Conservation (phyloP, 257 asterid genomes). For the Petrea volubilis region DNA sequence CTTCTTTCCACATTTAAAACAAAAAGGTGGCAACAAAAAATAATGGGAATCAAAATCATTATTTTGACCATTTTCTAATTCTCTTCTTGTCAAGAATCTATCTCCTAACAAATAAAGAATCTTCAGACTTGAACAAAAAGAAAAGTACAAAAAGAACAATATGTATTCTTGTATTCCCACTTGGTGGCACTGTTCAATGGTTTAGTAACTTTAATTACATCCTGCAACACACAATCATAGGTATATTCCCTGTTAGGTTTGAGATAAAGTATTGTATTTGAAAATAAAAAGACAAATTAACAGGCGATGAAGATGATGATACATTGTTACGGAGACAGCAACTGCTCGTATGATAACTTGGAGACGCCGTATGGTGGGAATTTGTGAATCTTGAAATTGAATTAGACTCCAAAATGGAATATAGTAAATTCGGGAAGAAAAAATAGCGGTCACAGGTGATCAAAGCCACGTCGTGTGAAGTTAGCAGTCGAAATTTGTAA, state of each 20-base stretch:
- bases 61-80: slow-evolving; percentile 43
- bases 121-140: slow-evolving; percentile 23
- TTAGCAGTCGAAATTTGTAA: slow-evolving; percentile 43
- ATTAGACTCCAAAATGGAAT: slow-evolving; percentile 27
- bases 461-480: slow-evolving; percentile 39
- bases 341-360: neutral
- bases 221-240: slow-evolving; percentile 37
- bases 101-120: slow-evolving; percentile 59
- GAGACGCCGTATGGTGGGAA: slow-evolving; percentile 26
- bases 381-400: slow-evolving; percentile 25
- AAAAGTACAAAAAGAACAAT: neutral
- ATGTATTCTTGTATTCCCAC: slow-evolving; percentile 33
- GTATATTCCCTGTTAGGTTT: neutral
- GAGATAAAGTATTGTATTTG: neutral
- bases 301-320: neutral
- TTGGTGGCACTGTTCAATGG: slow-evolving; percentile 30
- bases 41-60: slow-evolving; percentile 33
- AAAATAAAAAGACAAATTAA: neutral
- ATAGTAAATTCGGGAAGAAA: slow-evolving; percentile 29
- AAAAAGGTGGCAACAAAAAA: slow-evolving; percentile 35
- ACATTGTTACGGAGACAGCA: slow-evolving; percentile 26
- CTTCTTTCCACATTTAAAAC: slow-evolving; percentile 42
- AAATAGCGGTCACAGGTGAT: slow-evolving; percentile 18
- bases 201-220: neutral
- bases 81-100: slow-evolving; percentile 51